Evolutionary conservation across 1,139 yeast genomes (phyloP).

Genomic region (Geotrichum histeridarum): DNA sequence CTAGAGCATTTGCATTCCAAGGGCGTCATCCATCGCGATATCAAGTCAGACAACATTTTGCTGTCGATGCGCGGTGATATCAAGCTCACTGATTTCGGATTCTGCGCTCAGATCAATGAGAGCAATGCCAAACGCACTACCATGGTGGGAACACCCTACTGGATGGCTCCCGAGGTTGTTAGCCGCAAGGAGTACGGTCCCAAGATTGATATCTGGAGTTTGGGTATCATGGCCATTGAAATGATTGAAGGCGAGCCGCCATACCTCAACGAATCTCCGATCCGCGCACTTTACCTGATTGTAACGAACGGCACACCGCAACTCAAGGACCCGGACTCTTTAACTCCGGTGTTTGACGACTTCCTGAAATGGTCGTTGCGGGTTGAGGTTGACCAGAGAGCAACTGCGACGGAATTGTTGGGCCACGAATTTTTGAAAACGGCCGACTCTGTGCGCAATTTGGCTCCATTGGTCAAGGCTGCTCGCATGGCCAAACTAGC

Average conservation of each 20-base stretch:
- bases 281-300: slow-evolving; percentile 83
- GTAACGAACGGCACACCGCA: slow-evolving; percentile 96
- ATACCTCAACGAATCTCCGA: slow-evolving; percentile 88
- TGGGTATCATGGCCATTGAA: slow-evolving; percentile 96
- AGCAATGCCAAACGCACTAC: slow-evolving; percentile 82
- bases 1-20: slow-evolving; percentile 81
- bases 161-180: slow-evolving; percentile 99
- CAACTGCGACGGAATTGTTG: slow-evolving; percentile 71
- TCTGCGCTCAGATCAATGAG: slow-evolving; percentile 94
- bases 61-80: slow-evolving; percentile 80
- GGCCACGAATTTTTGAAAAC: slow-evolving; percentile 63
- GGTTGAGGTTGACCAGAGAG: slow-evolving; percentile 81
- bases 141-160: slow-evolving; percentile 97
- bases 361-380: slow-evolving; percentile 77
- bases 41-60: slow-evolving; percentile 87
- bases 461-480: slow-evolving; percentile 83
- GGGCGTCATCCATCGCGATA: slow-evolving; percentile 94
- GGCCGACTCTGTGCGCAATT: slow-evolving; percentile 67
- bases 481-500: slow-evolving; percentile 69
- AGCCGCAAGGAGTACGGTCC: slow-evolving; percentile 93
- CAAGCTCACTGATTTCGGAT: slow-evolving; percentile 70
- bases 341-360: slow-evolving; percentile 59
- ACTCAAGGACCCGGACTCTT: slow-evolving; percentile 79
- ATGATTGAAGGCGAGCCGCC: slow-evolving; percentile 99
- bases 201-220: slow-evolving; percentile 94